Conservation (phyloP, 805 yeast species). For the Wickerhamomyces hampshirensis region DNA sequence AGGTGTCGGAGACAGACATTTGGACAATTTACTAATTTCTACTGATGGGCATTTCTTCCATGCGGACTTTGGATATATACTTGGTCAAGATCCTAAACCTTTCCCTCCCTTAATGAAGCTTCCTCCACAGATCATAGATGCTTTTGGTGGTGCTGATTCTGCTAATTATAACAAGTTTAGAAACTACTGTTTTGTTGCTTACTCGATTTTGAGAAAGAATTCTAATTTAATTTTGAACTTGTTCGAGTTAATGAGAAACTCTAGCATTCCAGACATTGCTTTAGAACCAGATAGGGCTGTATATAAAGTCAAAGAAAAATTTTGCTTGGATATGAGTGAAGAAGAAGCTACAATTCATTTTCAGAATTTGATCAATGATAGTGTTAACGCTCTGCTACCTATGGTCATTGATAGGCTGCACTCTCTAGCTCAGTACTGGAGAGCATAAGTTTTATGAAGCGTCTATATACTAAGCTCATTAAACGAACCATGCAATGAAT, state of each 20-base stretch:
- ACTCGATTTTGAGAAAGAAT: slow-evolving; percentile 82
- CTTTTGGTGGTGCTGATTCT: slow-evolving; percentile 92
- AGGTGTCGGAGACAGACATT: slow-evolving; percentile 97
- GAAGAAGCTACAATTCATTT: slow-evolving; percentile 95
- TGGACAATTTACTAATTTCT: slow-evolving; percentile 80
- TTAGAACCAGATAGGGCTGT: slow-evolving; percentile 83
- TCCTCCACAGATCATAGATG: slow-evolving; percentile 95
- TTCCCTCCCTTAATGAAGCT: slow-evolving; percentile 98
- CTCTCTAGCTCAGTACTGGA: slow-evolving; percentile 96
- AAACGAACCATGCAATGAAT: background rate
- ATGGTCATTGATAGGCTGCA: slow-evolving; percentile 94
- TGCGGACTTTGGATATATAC: slow-evolving; percentile 94
- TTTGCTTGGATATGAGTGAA: slow-evolving; percentile 88
- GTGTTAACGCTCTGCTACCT: slow-evolving; percentile 90
- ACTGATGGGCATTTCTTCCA: slow-evolving; percentile 92
- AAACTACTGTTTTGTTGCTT: slow-evolving; percentile 91
- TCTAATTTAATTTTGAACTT: slow-evolving; percentile 85
- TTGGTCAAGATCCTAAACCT: slow-evolving; percentile 97
- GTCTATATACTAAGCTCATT: background rate
- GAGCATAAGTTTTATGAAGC: slow-evolving; percentile 47
- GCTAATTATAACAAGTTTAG: slow-evolving; percentile 83
- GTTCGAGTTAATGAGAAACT: slow-evolving; percentile 90
- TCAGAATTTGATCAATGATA: slow-evolving; percentile 89
- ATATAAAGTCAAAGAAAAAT: slow-evolving; percentile 88
- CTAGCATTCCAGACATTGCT: slow-evolving; percentile 86